Conservation (phyloP, 192 early-diverging fungal species). For the Rhizophagus clarus region DNA sequence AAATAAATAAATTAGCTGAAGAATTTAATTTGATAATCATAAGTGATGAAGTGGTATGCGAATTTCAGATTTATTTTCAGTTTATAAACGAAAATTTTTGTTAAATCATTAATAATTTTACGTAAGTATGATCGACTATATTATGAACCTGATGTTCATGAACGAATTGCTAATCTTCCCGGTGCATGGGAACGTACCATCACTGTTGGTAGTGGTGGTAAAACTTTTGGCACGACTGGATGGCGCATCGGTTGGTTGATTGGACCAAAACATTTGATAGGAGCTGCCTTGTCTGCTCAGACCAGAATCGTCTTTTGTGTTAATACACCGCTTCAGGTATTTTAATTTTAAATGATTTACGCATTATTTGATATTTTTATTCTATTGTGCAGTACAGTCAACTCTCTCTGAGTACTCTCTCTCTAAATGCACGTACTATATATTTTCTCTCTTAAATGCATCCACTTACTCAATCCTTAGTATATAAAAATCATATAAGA, state of each 20-base stretch:
- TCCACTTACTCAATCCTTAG: too few species aligned
- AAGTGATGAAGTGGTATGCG: constrained; percentile 84
- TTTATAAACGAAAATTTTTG: neutral
- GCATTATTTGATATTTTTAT: neutral
- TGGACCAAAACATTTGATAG: constrained; percentile 71
- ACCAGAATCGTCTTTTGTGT: constrained; percentile 89
- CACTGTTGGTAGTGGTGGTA: constrained; percentile 90
- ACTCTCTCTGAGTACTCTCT: too few species aligned
- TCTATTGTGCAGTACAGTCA: too few species aligned
- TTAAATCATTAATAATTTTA: neutral
- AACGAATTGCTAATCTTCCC: constrained; percentile 82
- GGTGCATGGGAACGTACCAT: constrained; percentile 91
- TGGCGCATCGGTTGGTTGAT: constrained; percentile 97
- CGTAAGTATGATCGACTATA: constrained; percentile 85
- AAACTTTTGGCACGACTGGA: constrained; percentile 94
- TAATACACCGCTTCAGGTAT: constrained; percentile 84
- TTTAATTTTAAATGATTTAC: neutral
- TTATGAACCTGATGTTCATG: constrained; percentile 63
- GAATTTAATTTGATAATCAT: constrained; percentile 87
- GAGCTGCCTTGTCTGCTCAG: constrained; percentile 80
- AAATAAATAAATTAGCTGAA: constrained; percentile 74
- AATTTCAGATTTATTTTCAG: neutral
- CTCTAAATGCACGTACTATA: too few species aligned
- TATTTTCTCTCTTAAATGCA: too few species aligned
- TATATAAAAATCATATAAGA: too few species aligned